phyloP scores from a whole-genome alignment of 139 green algal species.

The Nannochloris sp. region DNA sequence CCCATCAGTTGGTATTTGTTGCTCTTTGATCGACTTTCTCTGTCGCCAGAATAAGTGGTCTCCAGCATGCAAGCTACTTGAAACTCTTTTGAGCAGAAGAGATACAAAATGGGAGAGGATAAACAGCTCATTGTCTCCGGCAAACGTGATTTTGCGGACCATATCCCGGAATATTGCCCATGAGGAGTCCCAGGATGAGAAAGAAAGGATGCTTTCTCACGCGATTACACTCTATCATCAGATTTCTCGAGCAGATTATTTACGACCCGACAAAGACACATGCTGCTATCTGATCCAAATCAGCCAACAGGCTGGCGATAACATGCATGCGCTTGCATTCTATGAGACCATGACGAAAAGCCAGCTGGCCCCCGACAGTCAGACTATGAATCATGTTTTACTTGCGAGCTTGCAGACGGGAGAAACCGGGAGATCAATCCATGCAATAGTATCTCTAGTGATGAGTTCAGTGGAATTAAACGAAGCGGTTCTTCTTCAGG shows the following conservation, averaged over 20 bases:
- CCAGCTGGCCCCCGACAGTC: not conserved
- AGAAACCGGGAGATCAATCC: not conserved
- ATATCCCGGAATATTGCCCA: too few species aligned
- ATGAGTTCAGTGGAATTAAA: not conserved
- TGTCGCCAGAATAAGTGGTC: not conserved
- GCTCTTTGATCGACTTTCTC: not conserved
- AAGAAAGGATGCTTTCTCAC: not conserved
- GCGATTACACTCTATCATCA: not conserved
- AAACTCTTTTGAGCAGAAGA: not conserved
- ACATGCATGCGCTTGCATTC: not conserved
- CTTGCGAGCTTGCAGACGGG: not conserved
- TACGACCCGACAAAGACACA: not conserved
- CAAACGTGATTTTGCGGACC: too few species aligned
- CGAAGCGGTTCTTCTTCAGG: not conserved
- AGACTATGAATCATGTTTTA: not conserved
- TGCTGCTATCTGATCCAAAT: constrained; percentile 1
- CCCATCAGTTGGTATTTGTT: not conserved
- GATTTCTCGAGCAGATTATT: not conserved
- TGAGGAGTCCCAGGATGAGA: too few species aligned
- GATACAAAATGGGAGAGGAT: too few species aligned
- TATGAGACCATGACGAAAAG: not conserved
- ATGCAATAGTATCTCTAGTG: not conserved
- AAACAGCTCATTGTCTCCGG: too few species aligned
- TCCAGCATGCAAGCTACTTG: not conserved
- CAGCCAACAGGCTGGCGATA: not conserved